Percentiles rank a stretch among this genome's conserved stretches.
Conservation (phyloP, 768 basidiomycete genomes). For the Boletus vinaceobasis region DNA sequence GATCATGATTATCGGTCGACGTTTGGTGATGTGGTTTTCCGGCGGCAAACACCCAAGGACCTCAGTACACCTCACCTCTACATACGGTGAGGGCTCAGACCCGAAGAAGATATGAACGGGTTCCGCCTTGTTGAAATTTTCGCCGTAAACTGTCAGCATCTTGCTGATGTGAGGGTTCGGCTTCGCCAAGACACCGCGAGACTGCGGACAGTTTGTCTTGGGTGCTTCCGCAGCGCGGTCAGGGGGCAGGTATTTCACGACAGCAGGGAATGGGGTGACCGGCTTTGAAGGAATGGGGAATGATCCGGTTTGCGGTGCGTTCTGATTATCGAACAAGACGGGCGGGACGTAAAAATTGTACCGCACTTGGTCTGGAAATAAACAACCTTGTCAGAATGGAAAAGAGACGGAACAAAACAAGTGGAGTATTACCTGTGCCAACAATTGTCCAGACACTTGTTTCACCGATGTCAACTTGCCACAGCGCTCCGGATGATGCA, state of each 20-base stretch:
- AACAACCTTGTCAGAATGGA: slow-evolving; percentile 16
- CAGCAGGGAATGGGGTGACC: slow-evolving; percentile 80
- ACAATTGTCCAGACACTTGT: slow-evolving; percentile 95
- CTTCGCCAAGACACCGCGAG: slow-evolving; percentile 68
- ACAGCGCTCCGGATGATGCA: slow-evolving; percentile 74
- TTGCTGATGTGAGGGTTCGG: slow-evolving; percentile 75
- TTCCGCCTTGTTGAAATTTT: slow-evolving; percentile 83
- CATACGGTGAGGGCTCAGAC: slow-evolving; percentile 79
- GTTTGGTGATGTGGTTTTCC: slow-evolving; percentile 61
- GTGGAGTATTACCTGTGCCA: slow-evolving; percentile 62
- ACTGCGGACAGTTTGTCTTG: slow-evolving; percentile 63
- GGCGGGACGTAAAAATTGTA: slow-evolving; percentile 94
- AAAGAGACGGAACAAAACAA: not conserved
- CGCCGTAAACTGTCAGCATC: slow-evolving; percentile 84
- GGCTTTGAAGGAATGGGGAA: slow-evolving; percentile 81
- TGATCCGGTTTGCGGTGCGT: slow-evolving; percentile 63
- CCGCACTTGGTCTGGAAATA: slow-evolving; percentile 71
- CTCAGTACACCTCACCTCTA: slow-evolving; percentile 85
- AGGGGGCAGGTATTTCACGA: slow-evolving; percentile 88
- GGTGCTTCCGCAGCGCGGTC: slow-evolving; percentile 83
- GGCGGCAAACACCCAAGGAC: slow-evolving; percentile 80
- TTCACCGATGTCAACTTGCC: slow-evolving; percentile 91
- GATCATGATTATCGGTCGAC: slow-evolving; percentile 77
- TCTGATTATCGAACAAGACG: slow-evolving; percentile 76
- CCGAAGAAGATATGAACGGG: slow-evolving; percentile 85